phyloP scores from a whole-genome alignment of 805 yeast genomes.

The Candida ulmi region DNA sequence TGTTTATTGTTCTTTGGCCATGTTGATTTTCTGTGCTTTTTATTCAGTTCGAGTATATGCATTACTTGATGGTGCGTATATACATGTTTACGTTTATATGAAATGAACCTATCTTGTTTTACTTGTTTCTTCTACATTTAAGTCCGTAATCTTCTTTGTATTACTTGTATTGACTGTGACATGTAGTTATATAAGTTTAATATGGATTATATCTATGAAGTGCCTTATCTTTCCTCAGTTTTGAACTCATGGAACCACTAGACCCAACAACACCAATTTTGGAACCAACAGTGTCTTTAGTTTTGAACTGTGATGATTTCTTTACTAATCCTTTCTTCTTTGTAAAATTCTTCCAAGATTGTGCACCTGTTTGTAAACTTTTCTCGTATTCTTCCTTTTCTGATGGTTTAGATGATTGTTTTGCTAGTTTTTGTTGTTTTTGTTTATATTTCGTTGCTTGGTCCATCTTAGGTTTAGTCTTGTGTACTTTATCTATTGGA shows the following conservation, averaged over 20 bases:
- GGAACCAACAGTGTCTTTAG: constrained; percentile 6
- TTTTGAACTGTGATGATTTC: constrained; percentile 8
- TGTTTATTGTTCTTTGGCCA: background rate
- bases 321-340: constrained; percentile 11
- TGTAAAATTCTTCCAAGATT: constrained; percentile 16
- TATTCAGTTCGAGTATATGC: too few species aligned
- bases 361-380: constrained; percentile 9
- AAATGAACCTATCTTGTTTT: too few species aligned
- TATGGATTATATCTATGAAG: constrained; percentile 15
- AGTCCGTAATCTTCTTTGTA: too few species aligned
- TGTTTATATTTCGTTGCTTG: constrained; percentile 1
- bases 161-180: too few species aligned
- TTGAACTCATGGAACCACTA: constrained; percentile 8
- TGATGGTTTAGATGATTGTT: constrained; percentile 5
- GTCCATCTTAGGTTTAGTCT: constrained; percentile 9
- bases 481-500: constrained; percentile 7
- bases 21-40: too few species aligned
- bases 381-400: constrained; percentile 7
- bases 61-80: too few species aligned
- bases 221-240: constrained; percentile 2
- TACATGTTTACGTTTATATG: too few species aligned
- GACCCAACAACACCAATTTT: constrained; percentile 14
- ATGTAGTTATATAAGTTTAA: too few species aligned
- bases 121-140: too few species aligned
- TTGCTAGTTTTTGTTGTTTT: constrained; percentile 6